Conservation (phyloP, 2,329 filamentous ascomycete genomes). For the Colletotrichum gigasporum region DNA sequence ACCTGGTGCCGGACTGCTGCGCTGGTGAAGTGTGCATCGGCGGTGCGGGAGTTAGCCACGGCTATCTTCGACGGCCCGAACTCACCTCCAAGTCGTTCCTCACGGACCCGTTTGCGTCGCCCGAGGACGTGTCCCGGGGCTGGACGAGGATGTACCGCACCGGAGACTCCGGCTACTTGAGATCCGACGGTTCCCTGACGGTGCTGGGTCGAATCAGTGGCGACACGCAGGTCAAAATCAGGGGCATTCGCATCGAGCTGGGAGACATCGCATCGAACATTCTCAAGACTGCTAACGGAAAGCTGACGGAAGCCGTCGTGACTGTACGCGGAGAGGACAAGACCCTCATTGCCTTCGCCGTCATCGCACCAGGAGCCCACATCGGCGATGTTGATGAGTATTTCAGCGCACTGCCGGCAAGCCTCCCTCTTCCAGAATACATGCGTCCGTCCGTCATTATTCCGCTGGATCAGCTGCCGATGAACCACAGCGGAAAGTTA, state of each 20-base stretch:
- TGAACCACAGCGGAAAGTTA: constrained; percentile 42
- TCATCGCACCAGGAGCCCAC: constrained; percentile 26
- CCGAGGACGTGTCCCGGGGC: constrained; percentile 2
- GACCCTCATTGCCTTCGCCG: constrained; percentile 41
- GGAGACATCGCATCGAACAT: constrained; percentile 46
- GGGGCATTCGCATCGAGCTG: constrained; percentile 56
- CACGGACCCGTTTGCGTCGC: constrained; percentile 27
- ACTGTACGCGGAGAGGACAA: constrained; percentile 32
- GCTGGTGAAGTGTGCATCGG: constrained; percentile 45
- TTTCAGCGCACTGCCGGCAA: constrained; percentile 26
- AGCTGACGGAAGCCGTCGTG: constrained; percentile 36
- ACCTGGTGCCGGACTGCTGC: constrained; percentile 48
- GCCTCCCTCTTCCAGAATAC: constrained; percentile 42
- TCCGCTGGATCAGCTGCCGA: constrained; percentile 39
- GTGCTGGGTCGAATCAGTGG: constrained; percentile 49
- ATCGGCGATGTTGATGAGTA: constrained; percentile 11
- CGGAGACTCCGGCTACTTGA: constrained; percentile 49
- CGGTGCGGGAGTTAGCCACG: constrained; percentile 50
- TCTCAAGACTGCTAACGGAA: constrained; percentile 32
- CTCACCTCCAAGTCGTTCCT: constrained; percentile 31
- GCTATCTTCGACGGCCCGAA: constrained; percentile 47
- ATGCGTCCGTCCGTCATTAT: constrained; percentile 45
- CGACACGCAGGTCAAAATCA: constrained; percentile 56
- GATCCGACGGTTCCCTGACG: constrained; percentile 43
- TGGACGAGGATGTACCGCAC: constrained; percentile 47